Evolutionary conservation across 2,329 filamentous ascomycete genomes (phyloP), one percentile per base, ranked within the genome.

Genomic region (Cladobotryum mycophilum): DNA sequence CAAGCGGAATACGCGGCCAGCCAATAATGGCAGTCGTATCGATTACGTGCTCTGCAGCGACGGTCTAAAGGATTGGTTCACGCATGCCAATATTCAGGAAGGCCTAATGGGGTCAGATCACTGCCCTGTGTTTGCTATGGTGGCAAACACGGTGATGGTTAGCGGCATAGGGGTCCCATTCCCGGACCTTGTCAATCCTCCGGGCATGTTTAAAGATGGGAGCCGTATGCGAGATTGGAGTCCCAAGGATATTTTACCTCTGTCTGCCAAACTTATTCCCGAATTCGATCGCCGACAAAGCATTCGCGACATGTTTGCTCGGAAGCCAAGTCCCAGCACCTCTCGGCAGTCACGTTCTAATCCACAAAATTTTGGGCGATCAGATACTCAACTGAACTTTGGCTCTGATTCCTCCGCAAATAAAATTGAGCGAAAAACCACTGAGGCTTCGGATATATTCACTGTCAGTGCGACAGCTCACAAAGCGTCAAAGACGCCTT

Each of bases 71-170:
- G 72, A 79, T 47, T 96, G 91, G 89, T 87, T 96, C 61, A 74
- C 72, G 22, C 81, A 84, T 41, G 81, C 89, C 6, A 84, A 96
- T 60, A 97, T 97, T 33, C 93, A 97, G 65, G 89, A 96, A 67
- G 91, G 91, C 0, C 72, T 97, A 18, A 86, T 95, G 78, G 93
- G 93, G 0, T 97, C 92, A 1, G 93, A 99, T 63, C 93, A 99
- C 67, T 99, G 93, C 60, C 93, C 93, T 0, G 92, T 97, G 1
- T 97, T 86, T 65, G 89, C 85, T 1, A 76, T 79, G 2, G 74
- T 95, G 20, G 81, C 84, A 15, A 81, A 91, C 35, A 72, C 62
- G 2, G 79, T 96, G 2, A 60, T 62, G 0, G 57, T 78, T 5
- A 67, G 75, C 13, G 77, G 72, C 1, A 60, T 71, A 41, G 67